Percentiles rank a stretch among this genome's conserved stretches.
Conservation (phyloP, 768 basidiomycete genomes). For the Psilocybe azurescens region DNA sequence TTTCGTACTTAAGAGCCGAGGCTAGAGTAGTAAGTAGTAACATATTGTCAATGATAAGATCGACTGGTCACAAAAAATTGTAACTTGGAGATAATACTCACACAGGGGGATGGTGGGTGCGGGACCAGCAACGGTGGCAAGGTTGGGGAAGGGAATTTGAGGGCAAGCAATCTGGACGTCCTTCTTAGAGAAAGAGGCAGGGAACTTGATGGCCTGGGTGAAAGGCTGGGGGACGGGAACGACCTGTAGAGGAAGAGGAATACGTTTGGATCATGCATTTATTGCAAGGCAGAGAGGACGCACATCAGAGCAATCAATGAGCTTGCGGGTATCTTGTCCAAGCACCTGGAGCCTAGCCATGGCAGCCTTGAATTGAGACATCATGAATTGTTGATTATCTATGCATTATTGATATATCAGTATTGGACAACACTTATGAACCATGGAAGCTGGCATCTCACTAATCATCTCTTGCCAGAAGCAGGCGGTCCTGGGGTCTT, state of each 20-base stretch:
- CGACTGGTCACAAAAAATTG: not conserved
- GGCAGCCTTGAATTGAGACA: constrained; percentile 31
- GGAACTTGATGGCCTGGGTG: constrained; percentile 28
- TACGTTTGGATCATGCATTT: not conserved
- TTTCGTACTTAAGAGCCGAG: too few relatives aligned
- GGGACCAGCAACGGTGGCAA: constrained; percentile 26
- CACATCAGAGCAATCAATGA: constrained; percentile 44
- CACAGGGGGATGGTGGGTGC: constrained; percentile 24
- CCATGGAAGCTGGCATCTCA: constrained; percentile 1
- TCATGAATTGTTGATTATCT: constrained; percentile 32
- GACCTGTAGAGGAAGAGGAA: constrained; percentile 1
- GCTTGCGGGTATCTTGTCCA: constrained; percentile 30
- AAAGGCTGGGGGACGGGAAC: constrained; percentile 23
- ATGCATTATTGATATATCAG: not conserved
- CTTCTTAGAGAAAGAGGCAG: constrained; percentile 23
- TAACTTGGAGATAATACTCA: not conserved
- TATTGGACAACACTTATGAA: too few relatives aligned
- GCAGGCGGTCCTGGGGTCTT: constrained; percentile 30
- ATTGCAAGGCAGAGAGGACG: not conserved
- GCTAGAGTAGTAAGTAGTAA: too few relatives aligned
- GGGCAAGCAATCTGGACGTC: constrained; percentile 24
- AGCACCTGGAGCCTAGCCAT: constrained; percentile 41
- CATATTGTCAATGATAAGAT: too few relatives aligned
- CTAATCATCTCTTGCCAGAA: constrained; percentile 28
- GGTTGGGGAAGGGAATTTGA: constrained; percentile 19